Conservation (phyloP, 768 basidiomycete genomes). For the Lepiota venenata region DNA sequence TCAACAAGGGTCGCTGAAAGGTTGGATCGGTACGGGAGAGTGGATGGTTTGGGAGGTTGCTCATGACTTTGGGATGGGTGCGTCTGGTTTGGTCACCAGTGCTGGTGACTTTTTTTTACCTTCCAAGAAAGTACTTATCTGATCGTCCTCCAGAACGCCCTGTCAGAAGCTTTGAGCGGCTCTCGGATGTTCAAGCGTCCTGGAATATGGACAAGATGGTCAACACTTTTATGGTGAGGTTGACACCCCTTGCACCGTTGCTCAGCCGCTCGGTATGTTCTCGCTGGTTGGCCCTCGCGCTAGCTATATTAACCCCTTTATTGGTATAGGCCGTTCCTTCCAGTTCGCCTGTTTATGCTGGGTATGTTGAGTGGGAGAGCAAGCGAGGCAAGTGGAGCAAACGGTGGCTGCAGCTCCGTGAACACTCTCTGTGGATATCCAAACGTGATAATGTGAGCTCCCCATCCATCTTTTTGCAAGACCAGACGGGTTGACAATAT, state of each 20-base stretch:
- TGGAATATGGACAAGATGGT: slow-evolving; percentile 86
- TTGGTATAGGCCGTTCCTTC: slow-evolving; percentile 35
- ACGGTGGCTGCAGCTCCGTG: slow-evolving; percentile 82
- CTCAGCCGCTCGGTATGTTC: slow-evolving; percentile 57
- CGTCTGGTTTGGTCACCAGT: slow-evolving; percentile 19
- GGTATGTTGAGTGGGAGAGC: slow-evolving; percentile 84
- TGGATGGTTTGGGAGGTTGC: slow-evolving; percentile 94
- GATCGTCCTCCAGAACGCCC: slow-evolving; percentile 68
- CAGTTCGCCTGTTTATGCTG: slow-evolving; percentile 42
- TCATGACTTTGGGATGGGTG: slow-evolving; percentile 92
- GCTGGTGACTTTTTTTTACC: background rate
- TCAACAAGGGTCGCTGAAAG: slow-evolving; percentile 61
- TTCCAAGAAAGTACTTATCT: slow-evolving; percentile 3
- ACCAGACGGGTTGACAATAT: background rate
- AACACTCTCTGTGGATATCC: slow-evolving; percentile 82
- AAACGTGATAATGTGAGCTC: slow-evolving; percentile 81
- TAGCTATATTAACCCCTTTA: slow-evolving; percentile 9
- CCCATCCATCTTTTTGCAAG: background rate
- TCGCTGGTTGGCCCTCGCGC: background rate
- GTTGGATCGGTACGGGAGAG: slow-evolving; percentile 53
- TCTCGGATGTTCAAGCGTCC: slow-evolving; percentile 74
- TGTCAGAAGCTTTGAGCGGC: slow-evolving; percentile 81
- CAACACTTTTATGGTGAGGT: slow-evolving; percentile 78
- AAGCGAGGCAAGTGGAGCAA: slow-evolving; percentile 97
- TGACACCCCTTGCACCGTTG: slow-evolving; percentile 59